These are phyloP conservation scores for Monosporascus sp. DNA, from an alignment of 2,329 filamentous ascomycete species.

Conservation along the genomic window DNA sequence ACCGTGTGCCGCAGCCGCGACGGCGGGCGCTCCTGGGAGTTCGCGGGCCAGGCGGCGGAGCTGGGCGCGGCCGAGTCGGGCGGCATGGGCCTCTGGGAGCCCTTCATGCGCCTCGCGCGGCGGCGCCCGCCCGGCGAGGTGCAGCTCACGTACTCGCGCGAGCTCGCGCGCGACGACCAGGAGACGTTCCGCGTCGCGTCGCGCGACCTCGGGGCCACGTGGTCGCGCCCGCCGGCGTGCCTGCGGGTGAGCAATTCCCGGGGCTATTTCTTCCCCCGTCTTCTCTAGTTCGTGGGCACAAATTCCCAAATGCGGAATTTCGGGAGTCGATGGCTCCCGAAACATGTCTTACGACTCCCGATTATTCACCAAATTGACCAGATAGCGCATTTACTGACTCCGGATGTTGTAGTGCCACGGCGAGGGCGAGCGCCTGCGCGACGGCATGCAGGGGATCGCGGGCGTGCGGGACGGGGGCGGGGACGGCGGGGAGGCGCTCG, in stretches of 20 bases:
- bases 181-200: conserved; percentile 44
- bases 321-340: too few species aligned
- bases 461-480: conserved; percentile 18
- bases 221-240: conserved; percentile 34
- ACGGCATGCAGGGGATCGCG: conserved; percentile 41
- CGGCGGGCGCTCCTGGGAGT: conserved; percentile 37
- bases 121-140: conserved; percentile 29
- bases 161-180: conserved; percentile 40
- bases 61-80: conserved; percentile 33
- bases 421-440: conserved; percentile 30
- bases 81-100: conserved; percentile 45
- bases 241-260: too few species aligned
- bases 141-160: conserved; percentile 41
- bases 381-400: too few species aligned
- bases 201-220: conserved; percentile 35
- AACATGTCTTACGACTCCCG: too few species aligned
- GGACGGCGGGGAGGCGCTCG: conserved; percentile 30
- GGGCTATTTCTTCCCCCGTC: too few species aligned
- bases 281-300: too few species aligned
- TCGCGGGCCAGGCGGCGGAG: conserved; percentile 38
- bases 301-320: too few species aligned
- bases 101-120: conserved; percentile 38
- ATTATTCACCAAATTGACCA: too few species aligned
- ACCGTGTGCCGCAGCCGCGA: conserved; percentile 43
- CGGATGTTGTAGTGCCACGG: too few species aligned